Percentiles rank a stretch among this genome's conserved stretches.
phyloP scores from a whole-genome alignment of 192 early-diverging fungal genomes.

The Podila verticillata region DNA sequence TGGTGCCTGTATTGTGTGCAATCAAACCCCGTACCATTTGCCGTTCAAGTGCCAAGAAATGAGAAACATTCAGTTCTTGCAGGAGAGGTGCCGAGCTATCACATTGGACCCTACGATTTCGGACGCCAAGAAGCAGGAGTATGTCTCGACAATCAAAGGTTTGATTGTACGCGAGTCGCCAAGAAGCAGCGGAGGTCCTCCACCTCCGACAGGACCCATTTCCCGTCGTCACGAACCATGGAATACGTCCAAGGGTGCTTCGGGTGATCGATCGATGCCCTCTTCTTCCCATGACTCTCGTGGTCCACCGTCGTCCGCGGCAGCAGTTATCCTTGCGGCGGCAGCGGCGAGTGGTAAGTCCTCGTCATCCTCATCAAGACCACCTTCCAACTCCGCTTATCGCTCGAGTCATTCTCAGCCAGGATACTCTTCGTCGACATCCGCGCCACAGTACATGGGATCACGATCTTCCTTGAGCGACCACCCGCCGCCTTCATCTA shows the following conservation, averaged over 20 bases:
- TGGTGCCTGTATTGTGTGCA: conserved; percentile 47
- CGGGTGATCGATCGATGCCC: neutral
- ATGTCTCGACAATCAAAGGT: conserved; percentile 39
- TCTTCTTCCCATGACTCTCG: conserved; percentile 5
- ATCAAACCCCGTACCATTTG: conserved; percentile 38
- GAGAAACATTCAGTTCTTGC: conserved; percentile 39
- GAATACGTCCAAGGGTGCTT: neutral
- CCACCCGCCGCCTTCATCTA: neutral
- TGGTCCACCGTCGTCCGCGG: conserved; percentile 6
- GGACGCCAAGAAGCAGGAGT: conserved; percentile 46
- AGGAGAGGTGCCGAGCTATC: conserved; percentile 41
- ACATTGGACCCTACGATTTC: conserved; percentile 46
- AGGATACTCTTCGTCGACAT: conserved; percentile 26
- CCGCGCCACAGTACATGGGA: neutral
- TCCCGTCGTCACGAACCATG: conserved; percentile 21
- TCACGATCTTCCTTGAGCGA: neutral
- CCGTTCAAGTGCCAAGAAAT: conserved; percentile 45
- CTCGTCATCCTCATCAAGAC: conserved; percentile 10
- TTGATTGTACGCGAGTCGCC: conserved; percentile 28
- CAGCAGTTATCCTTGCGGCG: conserved; percentile 3
- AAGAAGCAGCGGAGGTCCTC: conserved; percentile 1
- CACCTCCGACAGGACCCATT: neutral
- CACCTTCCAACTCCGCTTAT: conserved; percentile 2
- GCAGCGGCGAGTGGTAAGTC: conserved; percentile 13
- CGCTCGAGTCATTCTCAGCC: conserved; percentile 19